Base-by-base conservation (phyloP, 495 filamentous ascomycete genomes). In the Pseudotulostoma volvatum region DNA sequence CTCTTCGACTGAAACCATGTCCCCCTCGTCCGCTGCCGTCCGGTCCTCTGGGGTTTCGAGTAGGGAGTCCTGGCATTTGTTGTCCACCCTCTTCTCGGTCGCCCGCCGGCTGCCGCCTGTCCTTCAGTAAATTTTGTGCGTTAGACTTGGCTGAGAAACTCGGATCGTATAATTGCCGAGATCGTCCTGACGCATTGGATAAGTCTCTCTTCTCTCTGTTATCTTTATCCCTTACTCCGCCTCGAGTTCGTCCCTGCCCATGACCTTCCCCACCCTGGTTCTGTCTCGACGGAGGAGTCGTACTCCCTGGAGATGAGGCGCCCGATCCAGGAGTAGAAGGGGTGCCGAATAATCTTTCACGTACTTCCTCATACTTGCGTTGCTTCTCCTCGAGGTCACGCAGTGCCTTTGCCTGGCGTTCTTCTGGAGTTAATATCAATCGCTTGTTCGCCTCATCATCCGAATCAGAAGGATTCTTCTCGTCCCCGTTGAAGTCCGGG, bases 341-440 rank as follows among this genome's bases (percentile, higher is more conserved):
- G 5, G 63, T 70, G 16, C 84, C 84, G 54, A 93, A 86, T n/a
- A 93, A 70, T 51, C 78, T 74, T 47, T 85, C 80, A 9, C 86
- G 68, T 2, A 70, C 81, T 58, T 93, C 85, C 38, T 87, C 77
- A 52, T 94, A 94, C 35, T 78, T 81, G 35, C 76, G 76, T 60
- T 88, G 77, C 63, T 86, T 93, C 57, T 93, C 85, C 48, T 92
- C 85, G 3, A 71, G 67, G 45, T 92, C 83, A 37, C 70, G 67
- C 56, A 82, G 68, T 25, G 84, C 76, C 43, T 77, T 76, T 9
- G 73, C 65, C 38, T 77, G 70, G 21, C 81, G 71, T 59, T 93
- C 79, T 39, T 84, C 81, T 3, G 70, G 59, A 0, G 72, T 79
- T 16, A 77, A 69, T 40, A 73, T 65, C n/a, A 54, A 53, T 18